A percentile compares a stretch with the other conserved stretches of the same genome.
These are phyloP conservation scores for Pleurotus sapidus DNA, from an alignment of 768 basidiomycete genomes.

Conservation along the genomic window DNA sequence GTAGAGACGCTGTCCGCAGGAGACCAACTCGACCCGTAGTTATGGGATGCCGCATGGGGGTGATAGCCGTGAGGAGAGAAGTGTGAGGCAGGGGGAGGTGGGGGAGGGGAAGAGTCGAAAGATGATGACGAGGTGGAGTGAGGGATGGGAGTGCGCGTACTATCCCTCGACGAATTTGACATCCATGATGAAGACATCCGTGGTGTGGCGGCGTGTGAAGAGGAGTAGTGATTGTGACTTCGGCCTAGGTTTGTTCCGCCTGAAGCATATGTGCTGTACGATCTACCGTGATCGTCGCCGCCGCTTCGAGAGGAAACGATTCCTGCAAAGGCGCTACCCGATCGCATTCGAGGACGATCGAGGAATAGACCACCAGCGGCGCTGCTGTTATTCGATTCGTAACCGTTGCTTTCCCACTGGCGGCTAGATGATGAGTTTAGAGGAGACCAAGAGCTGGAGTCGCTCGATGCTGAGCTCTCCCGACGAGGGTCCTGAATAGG, in stretches of 20 bases:
- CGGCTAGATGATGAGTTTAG: conserved; percentile 32
- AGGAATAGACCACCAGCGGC: conserved; percentile 17
- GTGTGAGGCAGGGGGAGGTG: conserved; percentile 20
- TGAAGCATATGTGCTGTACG: conserved; percentile 1
- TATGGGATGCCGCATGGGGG: conserved; percentile 20
- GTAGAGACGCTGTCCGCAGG: conserved; percentile 23
- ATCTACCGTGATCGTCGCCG: conserved; percentile 12
- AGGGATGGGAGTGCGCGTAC: conserved; percentile 26
- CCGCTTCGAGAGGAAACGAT: conserved; percentile 26
- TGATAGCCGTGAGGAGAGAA: conserved; percentile 36
- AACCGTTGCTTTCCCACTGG: conserved; percentile 33
- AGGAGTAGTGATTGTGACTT: neutral
- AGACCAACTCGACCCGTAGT: conserved; percentile 41
- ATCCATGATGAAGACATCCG: conserved; percentile 29
- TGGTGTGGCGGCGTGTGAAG: neutral
- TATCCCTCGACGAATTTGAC: conserved; percentile 30
- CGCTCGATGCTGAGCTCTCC: conserved; percentile 20
- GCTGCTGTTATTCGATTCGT: conserved; percentile 21
- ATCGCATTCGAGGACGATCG: conserved; percentile 36
- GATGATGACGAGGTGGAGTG: conserved; percentile 30
- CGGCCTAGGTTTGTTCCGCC: neutral
- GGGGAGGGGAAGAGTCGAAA: conserved; percentile 2
- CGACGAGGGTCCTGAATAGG: conserved; percentile 33
- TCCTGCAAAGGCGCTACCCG: conserved; percentile 32
- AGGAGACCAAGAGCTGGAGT: conserved; percentile 32